phyloP scores from a whole-genome alignment of 2,329 filamentous ascomycete genomes.

The Dactylellina cionopaga region DNA sequence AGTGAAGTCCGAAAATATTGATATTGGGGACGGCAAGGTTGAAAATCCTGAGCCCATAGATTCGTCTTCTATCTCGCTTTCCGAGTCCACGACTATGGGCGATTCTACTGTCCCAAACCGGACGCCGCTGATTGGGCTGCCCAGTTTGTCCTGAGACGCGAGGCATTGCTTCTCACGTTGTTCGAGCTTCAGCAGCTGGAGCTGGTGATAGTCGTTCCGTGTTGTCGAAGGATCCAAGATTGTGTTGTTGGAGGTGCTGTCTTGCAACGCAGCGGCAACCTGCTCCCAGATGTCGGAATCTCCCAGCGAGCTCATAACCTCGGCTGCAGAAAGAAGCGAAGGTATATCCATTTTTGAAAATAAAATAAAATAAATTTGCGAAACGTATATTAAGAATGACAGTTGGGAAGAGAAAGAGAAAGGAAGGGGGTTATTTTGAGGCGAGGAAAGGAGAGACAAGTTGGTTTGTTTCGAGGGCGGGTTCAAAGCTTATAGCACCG shows the following conservation, averaged over 20 bases:
- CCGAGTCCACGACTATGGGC: slow-evolving; percentile 25
- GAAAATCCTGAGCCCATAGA: background rate
- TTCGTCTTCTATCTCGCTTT: slow-evolving; percentile 11
- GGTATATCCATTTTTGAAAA: background rate
- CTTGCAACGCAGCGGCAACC: background rate
- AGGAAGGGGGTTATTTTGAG: background rate
- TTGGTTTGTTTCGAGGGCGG: background rate
- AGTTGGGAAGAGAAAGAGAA: background rate
- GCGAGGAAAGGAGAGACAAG: too few species aligned
- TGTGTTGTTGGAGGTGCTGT: background rate
- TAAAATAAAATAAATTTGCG: too few species aligned
- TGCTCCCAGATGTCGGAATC: background rate
- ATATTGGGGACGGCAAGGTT: background rate
- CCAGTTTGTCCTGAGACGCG: too few species aligned
- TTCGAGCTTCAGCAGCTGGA: background rate
- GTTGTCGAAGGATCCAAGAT: background rate
- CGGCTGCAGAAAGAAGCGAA: slow-evolving; percentile 6
- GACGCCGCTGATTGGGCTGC: background rate
- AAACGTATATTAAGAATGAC: background rate
- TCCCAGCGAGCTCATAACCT: background rate
- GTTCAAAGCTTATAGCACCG: background rate
- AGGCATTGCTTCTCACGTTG: background rate
- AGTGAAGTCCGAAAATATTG: slow-evolving; percentile 3
- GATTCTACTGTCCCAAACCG: background rate
- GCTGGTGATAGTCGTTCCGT: background rate